A percentile compares a stretch with the other conserved stretches of the same genome.
These are phyloP conservation scores for Sungouiella blattae DNA, from an alignment of 805 yeast species.

Conservation along the genomic window DNA sequence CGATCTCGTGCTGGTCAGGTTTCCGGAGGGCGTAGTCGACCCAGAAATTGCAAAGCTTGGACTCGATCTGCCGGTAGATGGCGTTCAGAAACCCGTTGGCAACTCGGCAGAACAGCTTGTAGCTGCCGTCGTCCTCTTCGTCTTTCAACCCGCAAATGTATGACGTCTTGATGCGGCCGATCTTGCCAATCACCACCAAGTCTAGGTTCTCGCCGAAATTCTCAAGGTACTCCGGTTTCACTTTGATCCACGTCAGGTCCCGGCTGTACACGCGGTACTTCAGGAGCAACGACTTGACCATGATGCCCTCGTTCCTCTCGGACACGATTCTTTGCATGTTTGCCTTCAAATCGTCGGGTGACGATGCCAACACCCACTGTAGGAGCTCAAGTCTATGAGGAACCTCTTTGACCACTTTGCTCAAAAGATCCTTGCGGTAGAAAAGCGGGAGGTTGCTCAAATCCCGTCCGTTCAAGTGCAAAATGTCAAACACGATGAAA, in stretches of 20 bases:
- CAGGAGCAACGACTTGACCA: conserved; percentile 62
- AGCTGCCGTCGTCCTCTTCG: conserved; percentile 37
- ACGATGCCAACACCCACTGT: conserved; percentile 33
- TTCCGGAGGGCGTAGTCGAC: conserved; percentile 27
- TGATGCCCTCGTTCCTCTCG: conserved; percentile 74
- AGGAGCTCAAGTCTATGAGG: conserved; percentile 51
- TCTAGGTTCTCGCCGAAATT: conserved; percentile 88
- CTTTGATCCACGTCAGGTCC: conserved; percentile 73
- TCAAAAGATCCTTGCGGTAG: conserved; percentile 53
- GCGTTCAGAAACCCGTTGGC: conserved; percentile 78
- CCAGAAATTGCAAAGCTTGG: conserved; percentile 63
- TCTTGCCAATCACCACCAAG: conserved; percentile 71
- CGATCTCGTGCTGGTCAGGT: conserved; percentile 32
- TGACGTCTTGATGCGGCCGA: conserved; percentile 66
- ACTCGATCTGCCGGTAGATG: conserved; percentile 58
- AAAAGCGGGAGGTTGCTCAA: conserved; percentile 52
- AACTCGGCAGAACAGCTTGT: conserved; percentile 68
- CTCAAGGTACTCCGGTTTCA: conserved; percentile 86
- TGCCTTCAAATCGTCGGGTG: conserved; percentile 50
- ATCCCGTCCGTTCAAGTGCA: conserved; percentile 64
- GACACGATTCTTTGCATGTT: conserved; percentile 58
- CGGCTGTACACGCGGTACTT: conserved; percentile 61
- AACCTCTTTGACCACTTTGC: conserved; percentile 41
- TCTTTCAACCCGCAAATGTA: conserved; percentile 70
- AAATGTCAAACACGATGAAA: conserved; percentile 67